These are phyloP conservation scores for Lumnitzera littorea DNA, from an alignment of 345 rosid genomes.

Conservation along the genomic window DNA sequence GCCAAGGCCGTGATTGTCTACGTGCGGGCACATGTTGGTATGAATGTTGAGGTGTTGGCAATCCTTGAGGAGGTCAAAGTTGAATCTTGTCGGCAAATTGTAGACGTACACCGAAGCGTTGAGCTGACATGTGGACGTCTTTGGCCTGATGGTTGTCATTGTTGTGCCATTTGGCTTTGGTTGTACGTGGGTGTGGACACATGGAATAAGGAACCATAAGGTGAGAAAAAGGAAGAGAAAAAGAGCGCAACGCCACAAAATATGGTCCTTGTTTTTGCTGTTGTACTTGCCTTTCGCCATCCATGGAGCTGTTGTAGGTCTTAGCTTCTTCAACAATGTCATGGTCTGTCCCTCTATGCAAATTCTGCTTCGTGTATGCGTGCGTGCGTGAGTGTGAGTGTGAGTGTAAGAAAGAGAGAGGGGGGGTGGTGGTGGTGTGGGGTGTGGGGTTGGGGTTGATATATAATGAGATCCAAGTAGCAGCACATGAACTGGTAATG, in stretches of 20 bases:
- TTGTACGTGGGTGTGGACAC: not conserved
- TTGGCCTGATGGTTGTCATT: not conserved
- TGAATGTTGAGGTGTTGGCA: slow-evolving; percentile 37
- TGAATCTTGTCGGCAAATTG: slow-evolving; percentile 39
- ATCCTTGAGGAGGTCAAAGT: slow-evolving; percentile 30
- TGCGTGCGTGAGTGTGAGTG: too few species aligned
- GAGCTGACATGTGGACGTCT: not conserved
- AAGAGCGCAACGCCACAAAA: not conserved
- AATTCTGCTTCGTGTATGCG: too few species aligned
- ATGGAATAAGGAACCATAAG: slow-evolving; percentile 9
- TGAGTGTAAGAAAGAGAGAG: too few species aligned
- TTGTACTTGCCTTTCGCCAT: not conserved
- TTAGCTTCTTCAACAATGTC: too few species aligned
- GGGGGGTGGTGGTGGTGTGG: too few species aligned
- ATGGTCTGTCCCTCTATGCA: too few species aligned
- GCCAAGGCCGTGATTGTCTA: slow-evolving; percentile 46
- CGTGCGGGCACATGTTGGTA: slow-evolving; percentile 54
- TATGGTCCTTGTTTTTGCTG: not conserved
- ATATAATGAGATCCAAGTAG: too few species aligned
- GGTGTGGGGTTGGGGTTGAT: too few species aligned
- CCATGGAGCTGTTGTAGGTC: slow-evolving; percentile 1
- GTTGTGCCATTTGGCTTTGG: not conserved
- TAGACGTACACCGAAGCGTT: slow-evolving; percentile 29
- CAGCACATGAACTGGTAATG: too few species aligned
- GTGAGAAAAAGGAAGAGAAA: slow-evolving; percentile 7